Evolutionary conservation across 1,284 basidiomycete species (phyloP), one percentile per base, ranked within the genome.

Genomic region (Ustilago xerochloae): DNA sequence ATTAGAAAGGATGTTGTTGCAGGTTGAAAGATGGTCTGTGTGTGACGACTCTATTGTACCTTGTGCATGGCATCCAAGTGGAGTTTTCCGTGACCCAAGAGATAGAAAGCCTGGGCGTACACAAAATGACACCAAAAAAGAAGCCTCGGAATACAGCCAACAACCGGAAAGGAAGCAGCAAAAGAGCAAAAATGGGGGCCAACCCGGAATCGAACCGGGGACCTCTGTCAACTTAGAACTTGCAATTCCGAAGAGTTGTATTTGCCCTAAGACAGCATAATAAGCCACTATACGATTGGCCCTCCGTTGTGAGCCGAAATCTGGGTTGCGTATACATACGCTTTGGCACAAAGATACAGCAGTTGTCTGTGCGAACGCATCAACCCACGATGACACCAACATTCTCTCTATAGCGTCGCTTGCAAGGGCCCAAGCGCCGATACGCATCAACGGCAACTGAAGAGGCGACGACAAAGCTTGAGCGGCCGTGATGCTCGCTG

Each of bases 191-290:
- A 4, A 26, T 28, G 16, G 50, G 63, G 49, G 54, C 59, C 58
- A 72, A 63, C 56, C 61, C 52, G 48, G 61, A 62, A 58, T 57
- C 65, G 65, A 73, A 68, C 54, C 50, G 52, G 61, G 57, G 65
- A 68, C 58, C 62, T 62, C 65, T 61, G 65, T 68, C 65, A 68
- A 65, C 63, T 59, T 65, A 65, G 63, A 15, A 51, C 22, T 45
- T 46, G 41, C 43, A 36, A n/a, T 28, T 30, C 29, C 6, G 4
- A 1, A 28, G 12, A 24, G 22, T 12, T 33, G 15, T n/a, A 53
- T 18, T n/a, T 18, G 50, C 71, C 71, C 71, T 74, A 74, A 74
- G 71, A 74, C 71, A 74, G 71, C 65, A 74, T 74, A 74, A 74
- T 74, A 74, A 74, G 71, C 71, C 60, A 68, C 65, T 71, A 75